Percentiles rank a stretch among this genome's conserved stretches.
These are phyloP conservation scores for Candolleomyces aberdarensis DNA, from an alignment of 768 basidiomycete genomes.

Conservation along the genomic window DNA sequence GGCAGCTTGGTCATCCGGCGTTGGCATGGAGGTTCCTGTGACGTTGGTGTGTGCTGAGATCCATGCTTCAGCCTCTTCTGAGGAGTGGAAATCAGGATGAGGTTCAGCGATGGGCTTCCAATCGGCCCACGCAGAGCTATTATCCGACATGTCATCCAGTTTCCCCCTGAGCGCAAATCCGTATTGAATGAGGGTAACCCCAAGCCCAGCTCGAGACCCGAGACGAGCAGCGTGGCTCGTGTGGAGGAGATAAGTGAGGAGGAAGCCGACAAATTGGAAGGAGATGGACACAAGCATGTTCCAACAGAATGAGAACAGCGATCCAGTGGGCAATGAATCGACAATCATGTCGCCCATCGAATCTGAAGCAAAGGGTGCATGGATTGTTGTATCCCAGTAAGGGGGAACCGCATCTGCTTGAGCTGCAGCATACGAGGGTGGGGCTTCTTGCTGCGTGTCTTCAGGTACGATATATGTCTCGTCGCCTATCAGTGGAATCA, in stretches of 20 bases:
- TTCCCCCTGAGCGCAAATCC: conserved; percentile 74
- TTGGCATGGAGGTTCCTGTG: conserved; percentile 18
- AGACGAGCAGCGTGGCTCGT: conserved; percentile 91
- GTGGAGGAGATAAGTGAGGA: conserved; percentile 90
- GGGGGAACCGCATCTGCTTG: conserved; percentile 95
- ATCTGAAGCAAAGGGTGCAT: conserved; percentile 73
- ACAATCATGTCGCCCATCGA: conserved; percentile 79
- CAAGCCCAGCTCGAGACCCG: conserved; percentile 91
- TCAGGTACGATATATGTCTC: conserved; percentile 79
- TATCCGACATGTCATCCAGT: conserved; percentile 38
- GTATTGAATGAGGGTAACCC: conserved; percentile 95
- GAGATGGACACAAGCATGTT: conserved; percentile 90
- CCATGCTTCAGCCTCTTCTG: conserved; percentile 45
- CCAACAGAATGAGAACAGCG: conserved; percentile 87
- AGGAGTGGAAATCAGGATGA: conserved; percentile 40
- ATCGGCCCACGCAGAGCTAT: conserved; percentile 18
- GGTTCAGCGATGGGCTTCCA: conserved; percentile 6
- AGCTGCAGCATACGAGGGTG: conserved; percentile 90
- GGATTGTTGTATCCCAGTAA: conserved; percentile 97
- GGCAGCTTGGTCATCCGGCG: conserved; percentile 35
- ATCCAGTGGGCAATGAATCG: conserved; percentile 81
- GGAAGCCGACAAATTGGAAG: conserved; percentile 96
- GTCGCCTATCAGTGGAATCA: conserved; percentile 46
- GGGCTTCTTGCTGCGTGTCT: conserved; percentile 75
- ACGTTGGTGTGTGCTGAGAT: conserved; percentile 28